These are phyloP conservation scores for Exophiala sideris DNA, from an alignment of 2,329 filamentous ascomycete genomes.

Conservation along the genomic window DNA sequence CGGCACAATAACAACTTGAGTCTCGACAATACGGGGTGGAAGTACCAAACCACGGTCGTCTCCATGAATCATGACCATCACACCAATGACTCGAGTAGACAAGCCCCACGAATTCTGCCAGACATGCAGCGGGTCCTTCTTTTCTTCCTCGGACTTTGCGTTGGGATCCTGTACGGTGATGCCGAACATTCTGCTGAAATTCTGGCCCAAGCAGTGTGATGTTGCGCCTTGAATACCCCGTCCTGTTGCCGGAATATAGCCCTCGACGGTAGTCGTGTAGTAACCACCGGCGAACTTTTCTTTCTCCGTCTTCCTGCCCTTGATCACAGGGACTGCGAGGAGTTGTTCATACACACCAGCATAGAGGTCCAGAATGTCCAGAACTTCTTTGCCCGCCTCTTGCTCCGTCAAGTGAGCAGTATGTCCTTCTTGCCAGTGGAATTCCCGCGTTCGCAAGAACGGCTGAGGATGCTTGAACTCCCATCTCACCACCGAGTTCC, in stretches of 20 bases:
- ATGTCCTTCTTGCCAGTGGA: constrained; percentile 97
- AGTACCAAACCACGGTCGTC: constrained; percentile 94
- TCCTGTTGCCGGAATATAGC: constrained; percentile 92
- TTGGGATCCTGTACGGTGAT: constrained; percentile 93
- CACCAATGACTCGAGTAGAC: constrained; percentile 93
- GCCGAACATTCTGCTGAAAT: constrained; percentile 99
- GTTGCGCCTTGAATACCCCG: constrained; percentile 96
- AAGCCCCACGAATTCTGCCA: constrained; percentile 99
- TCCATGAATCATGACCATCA: constrained; percentile 98
- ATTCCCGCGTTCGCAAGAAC: constrained; percentile 90
- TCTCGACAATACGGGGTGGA: constrained; percentile 82
- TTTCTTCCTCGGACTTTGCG: constrained; percentile 67
- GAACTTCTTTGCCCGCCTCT: constrained; percentile 77
- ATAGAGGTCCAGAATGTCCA: constrained; percentile 91
- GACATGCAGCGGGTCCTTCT: constrained; percentile 67
- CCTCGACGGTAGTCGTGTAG: constrained; percentile 96
- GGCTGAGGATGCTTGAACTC: constrained; percentile 88
- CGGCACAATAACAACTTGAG: constrained; percentile 82
- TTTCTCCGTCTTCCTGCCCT: constrained; percentile 91
- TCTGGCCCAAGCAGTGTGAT: constrained; percentile 91
- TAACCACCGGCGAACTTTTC: constrained; percentile 97
- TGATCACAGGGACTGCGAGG: constrained; percentile 89
- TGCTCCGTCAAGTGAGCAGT: constrained; percentile 84
- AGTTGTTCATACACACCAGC: constrained; percentile 89
- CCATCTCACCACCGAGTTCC: constrained; percentile 95